Percentiles rank a stretch among this genome's conserved stretches.
Evolutionary conservation across 2,329 filamentous ascomycete species (phyloP).

Genomic region (Verticillium dahliae): DNA sequence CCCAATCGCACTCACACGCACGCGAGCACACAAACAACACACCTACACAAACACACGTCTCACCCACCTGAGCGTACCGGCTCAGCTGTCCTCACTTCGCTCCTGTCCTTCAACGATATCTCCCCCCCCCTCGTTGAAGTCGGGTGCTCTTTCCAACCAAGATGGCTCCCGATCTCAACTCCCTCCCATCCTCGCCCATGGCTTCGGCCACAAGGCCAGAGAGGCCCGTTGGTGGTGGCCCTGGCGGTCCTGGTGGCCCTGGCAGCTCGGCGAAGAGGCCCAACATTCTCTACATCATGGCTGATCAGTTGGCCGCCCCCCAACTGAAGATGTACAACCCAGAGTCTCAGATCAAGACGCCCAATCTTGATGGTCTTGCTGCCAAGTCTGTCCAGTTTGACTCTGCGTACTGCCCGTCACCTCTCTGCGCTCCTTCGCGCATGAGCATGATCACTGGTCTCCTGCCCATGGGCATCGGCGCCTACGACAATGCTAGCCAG

Average conservation of each 20-base stretch:
- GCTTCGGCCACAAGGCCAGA: slow-evolving; percentile 11
- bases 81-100: neutral
- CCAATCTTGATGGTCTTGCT: slow-evolving; percentile 79
- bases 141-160: neutral
- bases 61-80: neutral
- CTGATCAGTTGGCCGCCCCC: slow-evolving; percentile 87
- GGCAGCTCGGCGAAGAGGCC: slow-evolving; percentile 20
- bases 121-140: neutral
- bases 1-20: neutral
- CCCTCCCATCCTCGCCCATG: slow-evolving; percentile 51
- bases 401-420: slow-evolving; percentile 89
- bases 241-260: slow-evolving; percentile 14
- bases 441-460: slow-evolving; percentile 94
- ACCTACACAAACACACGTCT: too few relatives aligned
- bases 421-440: slow-evolving; percentile 84
- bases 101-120: neutral
- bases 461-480: slow-evolving; percentile 83
- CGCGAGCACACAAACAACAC: neutral
- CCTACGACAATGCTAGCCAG: slow-evolving; percentile 85
- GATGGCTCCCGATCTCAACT: slow-evolving; percentile 75
- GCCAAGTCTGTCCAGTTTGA: slow-evolving; percentile 82
- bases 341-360: slow-evolving; percentile 84
- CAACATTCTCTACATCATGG: slow-evolving; percentile 76
- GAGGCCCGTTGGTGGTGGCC: slow-evolving; percentile 9
- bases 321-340: slow-evolving; percentile 89